phyloP scores from a whole-genome alignment of 371 early-diverging fungal species.

The Mucor velutinosus region DNA sequence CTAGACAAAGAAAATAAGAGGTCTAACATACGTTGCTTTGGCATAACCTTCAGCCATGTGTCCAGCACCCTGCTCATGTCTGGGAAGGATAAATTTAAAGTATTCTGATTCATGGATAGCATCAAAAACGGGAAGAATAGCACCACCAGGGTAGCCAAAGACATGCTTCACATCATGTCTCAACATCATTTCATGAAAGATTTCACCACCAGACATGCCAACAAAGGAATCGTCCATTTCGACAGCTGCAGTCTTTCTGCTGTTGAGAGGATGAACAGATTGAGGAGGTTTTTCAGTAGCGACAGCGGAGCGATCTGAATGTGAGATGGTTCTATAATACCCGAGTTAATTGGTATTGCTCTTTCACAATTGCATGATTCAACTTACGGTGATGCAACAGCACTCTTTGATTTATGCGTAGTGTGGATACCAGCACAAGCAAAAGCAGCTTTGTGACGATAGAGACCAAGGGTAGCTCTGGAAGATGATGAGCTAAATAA shows the following conservation, averaged over 20 bases:
- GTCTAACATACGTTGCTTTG: conserved; percentile 70
- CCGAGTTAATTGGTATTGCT: not conserved
- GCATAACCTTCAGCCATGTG: conserved; percentile 99
- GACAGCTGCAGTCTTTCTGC: conserved; percentile 13
- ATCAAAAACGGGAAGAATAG: conserved; percentile 96
- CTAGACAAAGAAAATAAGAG: not conserved
- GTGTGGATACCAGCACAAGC: conserved; percentile 24
- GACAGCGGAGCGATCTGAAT: conserved; percentile 23
- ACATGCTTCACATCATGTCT: conserved; percentile 89
- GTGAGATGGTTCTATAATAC: conserved; percentile 14
- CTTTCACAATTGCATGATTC: not conserved
- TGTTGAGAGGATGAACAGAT: conserved; percentile 30
- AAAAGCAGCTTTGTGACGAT: conserved; percentile 19
- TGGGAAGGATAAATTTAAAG: conserved; percentile 92
- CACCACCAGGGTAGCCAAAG: conserved; percentile 98
- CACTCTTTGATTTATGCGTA: conserved; percentile 24
- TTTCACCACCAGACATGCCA: conserved; percentile 97
- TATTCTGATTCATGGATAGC: conserved; percentile 95
- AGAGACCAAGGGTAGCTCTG: not conserved
- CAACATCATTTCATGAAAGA: conserved; percentile 98
- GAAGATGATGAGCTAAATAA: conserved; percentile 6
- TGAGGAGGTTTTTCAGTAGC: conserved; percentile 18
- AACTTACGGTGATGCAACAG: conserved; percentile 26
- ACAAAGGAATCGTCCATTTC: conserved; percentile 78
- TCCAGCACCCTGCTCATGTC: conserved; percentile 98